phyloP scores from a whole-genome alignment of 1,284 basidiomycete genomes.

The Cryptococcus wingfieldii region DNA sequence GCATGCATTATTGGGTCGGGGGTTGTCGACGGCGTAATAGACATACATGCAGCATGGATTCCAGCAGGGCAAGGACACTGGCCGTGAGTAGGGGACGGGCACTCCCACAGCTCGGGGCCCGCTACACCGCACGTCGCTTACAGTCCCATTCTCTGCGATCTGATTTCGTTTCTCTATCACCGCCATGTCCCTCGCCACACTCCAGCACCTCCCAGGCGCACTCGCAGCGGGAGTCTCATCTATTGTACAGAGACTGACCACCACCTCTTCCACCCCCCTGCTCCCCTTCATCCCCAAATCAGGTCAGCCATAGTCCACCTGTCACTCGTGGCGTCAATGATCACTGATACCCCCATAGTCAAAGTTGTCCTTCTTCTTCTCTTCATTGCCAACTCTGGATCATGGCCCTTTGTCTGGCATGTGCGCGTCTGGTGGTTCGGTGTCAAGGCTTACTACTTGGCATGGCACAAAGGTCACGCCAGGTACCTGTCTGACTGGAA shows the following conservation, averaged over 20 bases:
- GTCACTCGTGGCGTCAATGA: too few relatives aligned
- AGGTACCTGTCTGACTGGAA: slow-evolving; percentile 33
- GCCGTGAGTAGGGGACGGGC: not conserved
- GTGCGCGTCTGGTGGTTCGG: slow-evolving; percentile 37
- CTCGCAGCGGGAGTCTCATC: slow-evolving; percentile 4
- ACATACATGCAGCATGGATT: not conserved
- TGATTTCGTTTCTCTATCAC: not conserved
- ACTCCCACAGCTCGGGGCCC: not conserved
- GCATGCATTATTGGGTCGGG: not conserved
- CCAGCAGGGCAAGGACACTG: not conserved
- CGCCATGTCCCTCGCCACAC: not conserved
- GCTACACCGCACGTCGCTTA: not conserved
- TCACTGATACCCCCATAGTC: slow-evolving; percentile 24
- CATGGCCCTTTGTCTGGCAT: slow-evolving; percentile 47
- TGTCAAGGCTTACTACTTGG: slow-evolving; percentile 28
- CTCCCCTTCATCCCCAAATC: slow-evolving; percentile 43
- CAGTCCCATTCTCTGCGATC: not conserved
- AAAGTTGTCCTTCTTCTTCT: slow-evolving; percentile 42
- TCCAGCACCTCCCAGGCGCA: slow-evolving; percentile 16
- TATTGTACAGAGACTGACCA: slow-evolving; percentile 10
- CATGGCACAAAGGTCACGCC: slow-evolving; percentile 23
- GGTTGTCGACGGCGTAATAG: not conserved
- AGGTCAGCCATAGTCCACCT: slow-evolving; percentile 20
- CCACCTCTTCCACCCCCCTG: slow-evolving; percentile 24
- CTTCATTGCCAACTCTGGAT: slow-evolving; percentile 39